Percentiles rank a stretch among this genome's conserved stretches.
Evolutionary conservation across 306 rosid species (phyloP).

Genomic region (Rosa persica): DNA sequence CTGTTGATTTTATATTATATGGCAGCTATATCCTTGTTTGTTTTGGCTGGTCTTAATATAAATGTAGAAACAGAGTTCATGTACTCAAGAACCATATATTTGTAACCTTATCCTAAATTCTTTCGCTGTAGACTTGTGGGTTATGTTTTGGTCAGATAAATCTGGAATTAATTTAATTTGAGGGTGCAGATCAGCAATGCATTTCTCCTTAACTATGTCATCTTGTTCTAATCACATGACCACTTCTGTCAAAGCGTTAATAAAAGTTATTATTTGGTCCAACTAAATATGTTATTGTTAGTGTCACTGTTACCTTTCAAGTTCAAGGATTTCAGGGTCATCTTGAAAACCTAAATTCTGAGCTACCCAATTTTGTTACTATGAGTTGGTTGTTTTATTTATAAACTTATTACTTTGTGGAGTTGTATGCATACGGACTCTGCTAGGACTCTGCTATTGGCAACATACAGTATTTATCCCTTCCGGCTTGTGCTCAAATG

Average conservation of each 20-base stretch:
- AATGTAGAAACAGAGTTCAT: not conserved
- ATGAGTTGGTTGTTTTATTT: not conserved
- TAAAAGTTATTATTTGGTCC: not conserved
- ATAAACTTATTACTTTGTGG: not conserved
- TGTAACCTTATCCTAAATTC: not conserved
- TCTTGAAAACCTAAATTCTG: not conserved
- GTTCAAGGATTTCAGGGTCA: not conserved
- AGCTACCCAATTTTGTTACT: not conserved
- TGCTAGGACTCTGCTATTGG: not conserved
- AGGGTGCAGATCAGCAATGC: not conserved
- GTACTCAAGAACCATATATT: not conserved
- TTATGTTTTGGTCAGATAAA: not conserved
- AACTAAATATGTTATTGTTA: not conserved
- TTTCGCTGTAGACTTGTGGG: not conserved
- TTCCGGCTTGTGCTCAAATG: not conserved
- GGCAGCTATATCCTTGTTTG: not conserved
- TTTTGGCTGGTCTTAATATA: conserved; percentile 3
- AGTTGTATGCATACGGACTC: not conserved
- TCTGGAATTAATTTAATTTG: not conserved
- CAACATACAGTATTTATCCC: not conserved
- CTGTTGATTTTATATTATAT: not conserved
- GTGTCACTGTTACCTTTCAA: not conserved
- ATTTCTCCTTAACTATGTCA: not conserved
- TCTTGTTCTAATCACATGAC: not conserved
- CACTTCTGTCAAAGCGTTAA: not conserved